phyloP scores from a whole-genome alignment of 2,329 filamentous ascomycete species.

The Aspergillus sp. region DNA sequence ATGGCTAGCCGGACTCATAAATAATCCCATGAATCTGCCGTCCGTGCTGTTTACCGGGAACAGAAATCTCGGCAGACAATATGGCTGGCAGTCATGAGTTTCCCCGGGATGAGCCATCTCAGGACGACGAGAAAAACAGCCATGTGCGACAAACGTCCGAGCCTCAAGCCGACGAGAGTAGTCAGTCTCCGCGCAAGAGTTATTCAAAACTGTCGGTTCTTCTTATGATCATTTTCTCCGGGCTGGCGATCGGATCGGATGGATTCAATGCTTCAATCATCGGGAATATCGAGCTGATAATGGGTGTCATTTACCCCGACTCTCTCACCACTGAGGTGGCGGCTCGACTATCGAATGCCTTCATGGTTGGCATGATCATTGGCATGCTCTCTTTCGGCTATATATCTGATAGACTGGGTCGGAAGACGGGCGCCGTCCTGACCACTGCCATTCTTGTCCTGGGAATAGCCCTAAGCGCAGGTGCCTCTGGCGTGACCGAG shows the following conservation, averaged over 20 bases:
- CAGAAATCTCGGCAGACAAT: too few species aligned
- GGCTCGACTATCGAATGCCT: conserved; percentile 54
- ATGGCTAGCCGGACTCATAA: too few species aligned
- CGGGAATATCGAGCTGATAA: conserved; percentile 41
- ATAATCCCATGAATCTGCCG: too few species aligned
- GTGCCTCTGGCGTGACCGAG: conserved; percentile 40
- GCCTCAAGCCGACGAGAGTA: too few species aligned
- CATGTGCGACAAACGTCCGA: too few species aligned
- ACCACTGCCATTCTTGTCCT: conserved; percentile 50
- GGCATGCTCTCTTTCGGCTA: conserved; percentile 57
- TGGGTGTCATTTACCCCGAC: conserved; percentile 27
- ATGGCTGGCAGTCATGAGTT: too few species aligned
- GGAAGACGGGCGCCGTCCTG: conserved; percentile 49
- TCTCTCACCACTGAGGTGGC: conserved; percentile 20
- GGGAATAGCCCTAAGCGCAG: conserved; percentile 50
- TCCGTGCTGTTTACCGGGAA: too few species aligned
- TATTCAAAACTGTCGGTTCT: conserved; percentile 27
- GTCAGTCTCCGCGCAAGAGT: too few species aligned
- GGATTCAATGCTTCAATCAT: conserved; percentile 38
- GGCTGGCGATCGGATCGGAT: conserved; percentile 36
- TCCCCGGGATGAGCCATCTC: too few species aligned
- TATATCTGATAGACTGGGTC: conserved; percentile 50
- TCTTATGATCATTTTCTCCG: conserved; percentile 34
- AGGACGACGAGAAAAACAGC: too few species aligned
- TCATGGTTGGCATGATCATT: conserved; percentile 57